A percentile compares a stretch with the other conserved stretches of the same genome.
These are phyloP conservation scores for Malus hybrid DNA, from an alignment of 331 rosid genomes.

Conservation along the genomic window DNA sequence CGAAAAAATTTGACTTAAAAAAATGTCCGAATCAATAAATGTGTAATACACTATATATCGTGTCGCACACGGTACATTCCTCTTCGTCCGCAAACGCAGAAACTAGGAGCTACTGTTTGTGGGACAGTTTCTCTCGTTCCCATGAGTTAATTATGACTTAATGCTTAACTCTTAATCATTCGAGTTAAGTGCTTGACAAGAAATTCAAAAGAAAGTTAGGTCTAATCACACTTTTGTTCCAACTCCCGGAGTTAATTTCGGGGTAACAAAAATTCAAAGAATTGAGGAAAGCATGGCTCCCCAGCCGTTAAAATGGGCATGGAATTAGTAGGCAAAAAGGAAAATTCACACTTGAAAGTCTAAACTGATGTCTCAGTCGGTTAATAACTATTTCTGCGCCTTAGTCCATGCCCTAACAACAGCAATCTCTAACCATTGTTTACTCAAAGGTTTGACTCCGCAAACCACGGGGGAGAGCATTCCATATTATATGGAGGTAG, in stretches of 20 bases:
- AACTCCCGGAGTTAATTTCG: background rate
- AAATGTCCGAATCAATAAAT: too few relatives aligned
- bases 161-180: background rate
- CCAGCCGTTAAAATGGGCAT: background rate
- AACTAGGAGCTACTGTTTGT: background rate
- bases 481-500: background rate
- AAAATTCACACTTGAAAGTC: background rate
- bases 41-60: background rate
- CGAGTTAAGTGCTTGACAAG: background rate
- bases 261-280: background rate
- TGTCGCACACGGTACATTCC: background rate
- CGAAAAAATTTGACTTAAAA: too few relatives aligned
- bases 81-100: background rate
- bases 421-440: background rate
- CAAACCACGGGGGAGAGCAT: slow-evolving; percentile 12
- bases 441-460: background rate
- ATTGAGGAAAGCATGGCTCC: background rate
- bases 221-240: background rate
- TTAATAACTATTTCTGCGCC: background rate
- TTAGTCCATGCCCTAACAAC: background rate
- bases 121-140: background rate
- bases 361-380: background rate
- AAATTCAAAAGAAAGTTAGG: background rate
- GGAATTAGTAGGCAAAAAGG: background rate
- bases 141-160: background rate